Base-by-base conservation (phyloP, 2,329 filamentous ascomycete species). In the Akanthomyces uredinophilus region DNA sequence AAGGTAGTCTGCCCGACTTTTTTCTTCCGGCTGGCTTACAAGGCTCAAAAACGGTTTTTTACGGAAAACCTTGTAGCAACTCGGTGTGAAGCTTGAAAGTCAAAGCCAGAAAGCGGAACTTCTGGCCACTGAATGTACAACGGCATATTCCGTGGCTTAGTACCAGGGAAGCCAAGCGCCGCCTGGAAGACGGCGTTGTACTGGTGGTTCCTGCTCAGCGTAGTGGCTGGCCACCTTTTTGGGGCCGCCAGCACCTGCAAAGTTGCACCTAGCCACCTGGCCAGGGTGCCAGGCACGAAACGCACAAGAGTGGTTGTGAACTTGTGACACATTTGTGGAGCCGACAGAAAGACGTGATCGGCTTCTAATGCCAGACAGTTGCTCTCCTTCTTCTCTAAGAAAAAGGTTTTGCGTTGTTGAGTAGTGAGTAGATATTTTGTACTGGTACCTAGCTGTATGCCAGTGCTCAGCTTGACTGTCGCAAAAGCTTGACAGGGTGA, bases 261-360 rank as follows among this genome's bases (percentile, higher is more conserved):
- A 3, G 3, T 27, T 29, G 24, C 16, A 29, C 14, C 51, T 54
- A 43, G 37, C 37, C n/a, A n/a, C n/a, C n/a, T n/a, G n/a, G n/a
- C n/a, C n/a, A n/a, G n/a, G n/a, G n/a, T n/a, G n/a, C n/a, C 51
- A 54, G 51, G 51, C 51, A 54, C 51, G 37, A 27, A 18, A 29
- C 18, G n/a, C 20, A 54, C 35, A 20, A 27, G 51, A 41, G 51
- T 43, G 51, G 37, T 35, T 54, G 13, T 22, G 20, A 54, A 37
- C 22, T 35, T 54, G 13, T 22, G 20, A 54, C 14, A 39, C 22
- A 29, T 39, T 37, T 39, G 51, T 27, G 37, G 37, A 27, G 35
- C 24, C 37, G 16, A 16, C 11, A 49, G 46, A 49, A 16, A 13
- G 22, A 24, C 24, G 14, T 24, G 24, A 49, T 49, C 18, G 46